Evolutionary conservation across 2,329 filamentous ascomycete genomes (phyloP).

Genomic region (Hymenoscyphus infarciens): DNA sequence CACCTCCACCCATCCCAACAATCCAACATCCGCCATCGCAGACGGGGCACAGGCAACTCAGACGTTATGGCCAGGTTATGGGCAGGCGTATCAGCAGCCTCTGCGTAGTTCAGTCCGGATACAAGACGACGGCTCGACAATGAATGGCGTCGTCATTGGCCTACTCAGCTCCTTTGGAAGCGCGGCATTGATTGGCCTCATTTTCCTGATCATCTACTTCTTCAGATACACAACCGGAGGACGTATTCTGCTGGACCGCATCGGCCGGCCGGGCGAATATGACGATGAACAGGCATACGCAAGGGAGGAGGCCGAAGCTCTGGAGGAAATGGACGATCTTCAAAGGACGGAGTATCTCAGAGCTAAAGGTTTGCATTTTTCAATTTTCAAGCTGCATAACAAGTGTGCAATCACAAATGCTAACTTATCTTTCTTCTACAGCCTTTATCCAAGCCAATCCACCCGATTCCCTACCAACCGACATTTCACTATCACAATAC

Average conservation of each 20-base stretch:
- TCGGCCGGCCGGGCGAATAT: slow-evolving; percentile 91
- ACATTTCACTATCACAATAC: slow-evolving; percentile 96
- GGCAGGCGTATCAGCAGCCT: background rate
- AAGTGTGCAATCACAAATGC: background rate
- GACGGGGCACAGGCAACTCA: slow-evolving; percentile 4
- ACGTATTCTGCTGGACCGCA: slow-evolving; percentile 87
- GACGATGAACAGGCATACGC: slow-evolving; percentile 96
- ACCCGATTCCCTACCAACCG: slow-evolving; percentile 90
- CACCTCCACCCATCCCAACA: slow-evolving; percentile 21
- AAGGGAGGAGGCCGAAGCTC: slow-evolving; percentile 88
- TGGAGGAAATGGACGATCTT: slow-evolving; percentile 94
- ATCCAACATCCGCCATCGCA: slow-evolving; percentile 12
- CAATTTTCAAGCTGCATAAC: background rate
- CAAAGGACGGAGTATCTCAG: slow-evolving; percentile 85
- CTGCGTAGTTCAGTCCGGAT: background rate
- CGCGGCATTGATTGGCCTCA: slow-evolving; percentile 75
- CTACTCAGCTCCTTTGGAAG: slow-evolving; percentile 92
- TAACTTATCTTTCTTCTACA: slow-evolving; percentile 39
- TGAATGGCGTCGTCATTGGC: slow-evolving; percentile 86
- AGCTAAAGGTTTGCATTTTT: slow-evolving; percentile 75
- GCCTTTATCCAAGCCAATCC: slow-evolving; percentile 93
- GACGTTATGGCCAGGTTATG: background rate
- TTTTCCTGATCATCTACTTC: slow-evolving; percentile 84
- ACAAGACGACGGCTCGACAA: slow-evolving; percentile 38
- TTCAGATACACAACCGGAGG: slow-evolving; percentile 86